phyloP scores from a whole-genome alignment of 441 rosid species.

The Iberis amara region DNA sequence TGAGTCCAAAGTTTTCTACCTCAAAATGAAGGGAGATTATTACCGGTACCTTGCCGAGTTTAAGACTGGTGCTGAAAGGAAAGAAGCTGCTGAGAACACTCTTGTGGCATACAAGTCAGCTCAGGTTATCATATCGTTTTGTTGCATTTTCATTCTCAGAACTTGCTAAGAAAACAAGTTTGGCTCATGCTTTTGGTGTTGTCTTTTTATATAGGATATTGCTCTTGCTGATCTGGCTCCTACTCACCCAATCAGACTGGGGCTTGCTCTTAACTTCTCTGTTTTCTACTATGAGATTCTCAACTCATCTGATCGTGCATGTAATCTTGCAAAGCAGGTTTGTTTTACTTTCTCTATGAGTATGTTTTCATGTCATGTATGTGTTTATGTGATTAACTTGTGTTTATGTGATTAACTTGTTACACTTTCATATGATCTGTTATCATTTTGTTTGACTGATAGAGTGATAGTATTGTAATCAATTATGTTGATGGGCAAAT shows the following conservation, averaged over 20 bases:
- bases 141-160: neutral
- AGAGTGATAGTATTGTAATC: too few relatives aligned
- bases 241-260: slow-evolving; percentile 86
- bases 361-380: too few relatives aligned
- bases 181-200: slow-evolving; percentile 6
- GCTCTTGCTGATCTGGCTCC: slow-evolving; percentile 87
- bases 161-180: neutral
- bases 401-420: too few relatives aligned
- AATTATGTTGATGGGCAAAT: too few relatives aligned
- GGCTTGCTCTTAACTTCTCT: slow-evolving; percentile 41
- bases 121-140: slow-evolving; percentile 44
- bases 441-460: too few relatives aligned
- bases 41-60: slow-evolving; percentile 91
- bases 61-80: slow-evolving; percentile 84
- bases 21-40: slow-evolving; percentile 96
- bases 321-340: slow-evolving; percentile 92
- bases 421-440: too few relatives aligned
- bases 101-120: slow-evolving; percentile 89
- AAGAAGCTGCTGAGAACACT: slow-evolving; percentile 96
- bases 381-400: too few relatives aligned
- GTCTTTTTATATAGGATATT: slow-evolving; percentile 55
- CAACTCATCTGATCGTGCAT: slow-evolving; percentile 95
- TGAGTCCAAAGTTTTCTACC: slow-evolving; percentile 92
- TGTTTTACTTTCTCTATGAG: neutral
- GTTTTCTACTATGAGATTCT: slow-evolving; percentile 97